Conservation (phyloP, 139 green algal species). For the Closterium sp. region DNA sequence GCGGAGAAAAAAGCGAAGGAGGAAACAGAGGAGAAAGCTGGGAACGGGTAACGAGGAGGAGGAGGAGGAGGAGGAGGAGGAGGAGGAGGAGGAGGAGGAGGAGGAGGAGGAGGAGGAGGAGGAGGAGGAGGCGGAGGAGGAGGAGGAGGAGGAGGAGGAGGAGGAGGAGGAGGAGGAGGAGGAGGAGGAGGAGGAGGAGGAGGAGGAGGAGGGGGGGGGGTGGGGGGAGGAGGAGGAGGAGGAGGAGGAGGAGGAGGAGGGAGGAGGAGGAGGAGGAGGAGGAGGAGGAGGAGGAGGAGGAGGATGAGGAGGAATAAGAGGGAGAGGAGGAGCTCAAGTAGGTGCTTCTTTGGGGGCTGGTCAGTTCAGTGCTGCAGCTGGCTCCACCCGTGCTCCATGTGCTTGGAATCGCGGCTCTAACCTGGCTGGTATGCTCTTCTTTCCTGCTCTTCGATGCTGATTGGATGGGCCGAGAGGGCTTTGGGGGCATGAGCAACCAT, state of each 20-base stretch:
- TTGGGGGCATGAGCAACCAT: background rate
- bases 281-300: background rate
- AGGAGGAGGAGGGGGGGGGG: background rate
- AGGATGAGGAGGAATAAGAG: background rate
- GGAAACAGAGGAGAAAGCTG: background rate
- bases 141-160: background rate
- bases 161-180: background rate
- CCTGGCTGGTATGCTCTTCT: slow-evolving; percentile 40
- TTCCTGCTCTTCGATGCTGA: slow-evolving; percentile 54
- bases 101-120: background rate
- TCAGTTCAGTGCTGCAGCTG: slow-evolving; percentile 14
- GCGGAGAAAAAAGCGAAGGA: background rate
- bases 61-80: background rate
- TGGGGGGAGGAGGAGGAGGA: background rate
- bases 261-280: background rate
- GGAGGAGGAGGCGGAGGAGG: background rate
- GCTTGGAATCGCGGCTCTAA: slow-evolving; percentile 30
- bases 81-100: too few species aligned
- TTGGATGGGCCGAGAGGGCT: slow-evolving; percentile 48
- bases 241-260: background rate
- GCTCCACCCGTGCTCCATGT: slow-evolving; percentile 14
- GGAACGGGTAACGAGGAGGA: background rate
- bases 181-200: background rate
- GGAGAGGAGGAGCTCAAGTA: background rate
- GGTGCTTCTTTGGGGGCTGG: background rate